Conservation (phyloP, 495 filamentous ascomycete genomes). For the Pseudoneurospora amorphoporcata region DNA sequence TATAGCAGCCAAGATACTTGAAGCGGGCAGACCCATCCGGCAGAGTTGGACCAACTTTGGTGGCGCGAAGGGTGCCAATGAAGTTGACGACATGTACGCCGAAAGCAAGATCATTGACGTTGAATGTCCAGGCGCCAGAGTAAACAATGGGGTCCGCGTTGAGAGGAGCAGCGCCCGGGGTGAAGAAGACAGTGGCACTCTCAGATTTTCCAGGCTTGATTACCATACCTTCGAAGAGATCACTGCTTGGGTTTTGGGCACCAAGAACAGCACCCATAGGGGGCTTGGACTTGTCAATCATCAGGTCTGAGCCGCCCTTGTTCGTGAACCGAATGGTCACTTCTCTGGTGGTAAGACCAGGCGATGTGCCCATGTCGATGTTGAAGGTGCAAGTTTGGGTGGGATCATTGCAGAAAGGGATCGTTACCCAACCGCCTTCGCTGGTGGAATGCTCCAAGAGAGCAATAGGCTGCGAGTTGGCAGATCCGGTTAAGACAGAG, state of each 20-base stretch:
- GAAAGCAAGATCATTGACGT: slow-evolving; percentile 30
- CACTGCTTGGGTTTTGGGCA: slow-evolving; percentile 21
- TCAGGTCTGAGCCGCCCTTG: slow-evolving; percentile 24
- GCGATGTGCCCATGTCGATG: slow-evolving; percentile 12
- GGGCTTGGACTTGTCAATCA: slow-evolving; percentile 19
- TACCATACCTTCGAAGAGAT: slow-evolving; percentile 24
- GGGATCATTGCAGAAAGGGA: slow-evolving; percentile 9
- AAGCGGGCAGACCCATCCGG: slow-evolving; percentile 18
- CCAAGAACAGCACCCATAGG: slow-evolving; percentile 17
- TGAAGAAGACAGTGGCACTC: slow-evolving; percentile 21
- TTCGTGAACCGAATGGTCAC: slow-evolving; percentile 25
- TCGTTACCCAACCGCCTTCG: slow-evolving; percentile 7
- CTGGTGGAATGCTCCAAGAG: slow-evolving; percentile 3
- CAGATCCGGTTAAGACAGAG: slow-evolving; percentile 20
- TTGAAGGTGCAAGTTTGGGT: slow-evolving; percentile 9
- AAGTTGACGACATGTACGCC: slow-evolving; percentile 25
- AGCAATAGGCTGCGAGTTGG: slow-evolving; percentile 11
- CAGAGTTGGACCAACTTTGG: slow-evolving; percentile 20
- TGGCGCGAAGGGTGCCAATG: slow-evolving; percentile 18
- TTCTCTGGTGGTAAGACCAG: slow-evolving; percentile 5
- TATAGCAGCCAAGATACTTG: slow-evolving; percentile 31
- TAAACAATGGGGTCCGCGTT: slow-evolving; percentile 15
- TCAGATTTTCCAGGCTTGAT: slow-evolving; percentile 18
- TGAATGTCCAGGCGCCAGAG: slow-evolving; percentile 29
- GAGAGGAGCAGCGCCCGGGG: slow-evolving; percentile 9